phyloP scores from a whole-genome alignment of 2,329 filamentous ascomycete genomes.

The Pseudogymnoascus destructans region DNA sequence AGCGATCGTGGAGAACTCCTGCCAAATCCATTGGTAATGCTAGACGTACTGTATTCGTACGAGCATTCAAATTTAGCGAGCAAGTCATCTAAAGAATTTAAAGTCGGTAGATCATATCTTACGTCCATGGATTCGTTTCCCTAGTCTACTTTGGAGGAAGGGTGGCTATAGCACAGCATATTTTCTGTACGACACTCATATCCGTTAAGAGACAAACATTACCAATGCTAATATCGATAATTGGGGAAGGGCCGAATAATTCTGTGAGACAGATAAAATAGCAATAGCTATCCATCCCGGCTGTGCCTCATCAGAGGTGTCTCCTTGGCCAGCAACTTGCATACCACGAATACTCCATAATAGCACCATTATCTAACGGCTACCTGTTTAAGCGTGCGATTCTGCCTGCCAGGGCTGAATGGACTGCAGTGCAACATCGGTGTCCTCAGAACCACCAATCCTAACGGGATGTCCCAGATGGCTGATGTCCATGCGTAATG shows the following conservation, averaged over 20 bases:
- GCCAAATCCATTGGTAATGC: not conserved
- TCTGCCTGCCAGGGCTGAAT: not conserved
- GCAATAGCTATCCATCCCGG: not conserved
- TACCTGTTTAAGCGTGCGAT: not conserved
- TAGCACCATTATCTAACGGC: not conserved
- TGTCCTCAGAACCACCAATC: not conserved
- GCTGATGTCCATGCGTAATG: not conserved
- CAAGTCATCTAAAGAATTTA: constrained; percentile 1
- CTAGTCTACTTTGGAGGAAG: not conserved
- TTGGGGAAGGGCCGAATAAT: not conserved
- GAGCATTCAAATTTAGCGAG: constrained; percentile 4
- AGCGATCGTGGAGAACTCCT: not conserved
- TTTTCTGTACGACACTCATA: not conserved
- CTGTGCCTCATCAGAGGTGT: not conserved
- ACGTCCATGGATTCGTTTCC: not conserved
- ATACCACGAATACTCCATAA: not conserved
- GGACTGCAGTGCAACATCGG: not conserved
- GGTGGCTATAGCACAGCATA: not conserved
- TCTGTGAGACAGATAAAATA: not conserved
- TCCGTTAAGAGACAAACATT: not conserved
- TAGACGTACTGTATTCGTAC: constrained; percentile 7
- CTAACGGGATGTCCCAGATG: not conserved
- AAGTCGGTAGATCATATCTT: constrained; percentile 6
- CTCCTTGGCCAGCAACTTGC: constrained; percentile 1
- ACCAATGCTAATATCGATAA: constrained; percentile 2